phyloP scores from a whole-genome alignment of 495 filamentous ascomycete species.

The Aspergillus coremiiformis region DNA sequence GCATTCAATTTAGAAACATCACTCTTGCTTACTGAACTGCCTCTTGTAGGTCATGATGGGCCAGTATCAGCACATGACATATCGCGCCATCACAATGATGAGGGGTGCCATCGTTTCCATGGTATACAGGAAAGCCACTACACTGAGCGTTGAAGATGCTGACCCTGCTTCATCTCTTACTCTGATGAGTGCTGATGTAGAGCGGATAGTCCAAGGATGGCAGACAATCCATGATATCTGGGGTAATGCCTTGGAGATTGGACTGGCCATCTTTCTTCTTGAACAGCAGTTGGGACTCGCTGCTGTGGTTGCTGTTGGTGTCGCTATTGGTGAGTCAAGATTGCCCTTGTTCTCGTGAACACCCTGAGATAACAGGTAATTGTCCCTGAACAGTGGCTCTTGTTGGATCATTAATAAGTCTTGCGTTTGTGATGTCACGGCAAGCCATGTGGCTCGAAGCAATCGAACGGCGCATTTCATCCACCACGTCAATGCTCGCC shows the following conservation, averaged over 20 bases:
- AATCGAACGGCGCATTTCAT: conserved; percentile 45
- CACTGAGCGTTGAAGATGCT: conserved; percentile 32
- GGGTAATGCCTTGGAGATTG: conserved; percentile 52
- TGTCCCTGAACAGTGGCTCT: conserved; percentile 21
- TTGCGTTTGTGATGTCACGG: conserved; percentile 24
- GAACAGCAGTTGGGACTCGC: conserved; percentile 48
- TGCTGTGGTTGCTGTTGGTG: conserved; percentile 45
- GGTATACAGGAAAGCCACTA: conserved; percentile 46
- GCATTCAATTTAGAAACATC: conserved; percentile 20
- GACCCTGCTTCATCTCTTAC: conserved; percentile 50
- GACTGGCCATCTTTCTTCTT: conserved; percentile 51
- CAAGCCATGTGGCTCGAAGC: conserved; percentile 44
- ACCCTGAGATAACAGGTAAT: neutral
- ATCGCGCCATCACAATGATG: conserved; percentile 52
- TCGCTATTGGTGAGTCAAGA: conserved; percentile 36
- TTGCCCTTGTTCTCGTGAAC: conserved; percentile 14
- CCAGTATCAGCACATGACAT: conserved; percentile 49
- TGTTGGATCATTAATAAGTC: conserved; percentile 30
- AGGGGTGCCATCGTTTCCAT: conserved; percentile 51
- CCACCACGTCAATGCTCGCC: conserved; percentile 41
- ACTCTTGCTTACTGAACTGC: conserved; percentile 20
- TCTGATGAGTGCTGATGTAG: conserved; percentile 58
- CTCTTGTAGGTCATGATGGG: conserved; percentile 28
- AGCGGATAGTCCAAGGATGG: conserved; percentile 44
- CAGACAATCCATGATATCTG: conserved; percentile 50